A percentile compares a stretch with the other conserved stretches of the same genome.
These are phyloP conservation scores for Euphrasia arctica DNA, from an alignment of 305 asterid species.

Conservation along the genomic window DNA sequence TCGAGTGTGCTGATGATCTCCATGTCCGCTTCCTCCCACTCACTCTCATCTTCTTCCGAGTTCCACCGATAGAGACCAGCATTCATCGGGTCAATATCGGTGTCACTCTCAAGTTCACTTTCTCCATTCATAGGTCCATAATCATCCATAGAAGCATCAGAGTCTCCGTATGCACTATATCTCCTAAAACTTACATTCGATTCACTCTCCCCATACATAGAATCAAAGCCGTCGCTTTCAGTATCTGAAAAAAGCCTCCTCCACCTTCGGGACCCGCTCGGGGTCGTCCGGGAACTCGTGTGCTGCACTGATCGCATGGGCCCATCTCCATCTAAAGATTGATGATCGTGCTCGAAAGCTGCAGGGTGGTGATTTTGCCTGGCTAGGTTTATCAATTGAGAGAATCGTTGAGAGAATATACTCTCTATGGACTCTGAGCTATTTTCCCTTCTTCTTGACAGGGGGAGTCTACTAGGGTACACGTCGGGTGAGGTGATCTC, in stretches of 20 bases:
- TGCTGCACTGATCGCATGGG: conserved; percentile 34
- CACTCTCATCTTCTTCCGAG: conserved; percentile 57
- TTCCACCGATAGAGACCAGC: conserved; percentile 76
- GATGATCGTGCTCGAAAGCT: conserved; percentile 41
- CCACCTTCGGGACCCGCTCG: conserved; percentile 67
- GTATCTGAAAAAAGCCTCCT: conserved; percentile 65
- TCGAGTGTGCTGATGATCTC: conserved; percentile 38
- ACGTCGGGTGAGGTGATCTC: conserved; percentile 50
- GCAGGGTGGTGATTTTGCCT: conserved; percentile 51
- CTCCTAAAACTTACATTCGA: conserved; percentile 66
- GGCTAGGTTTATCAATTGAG: conserved; percentile 44
- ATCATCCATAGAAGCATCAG: conserved; percentile 69
- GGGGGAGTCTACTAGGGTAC: conserved; percentile 34
- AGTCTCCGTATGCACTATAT: conserved; percentile 58
- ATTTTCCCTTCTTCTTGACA: conserved; percentile 43
- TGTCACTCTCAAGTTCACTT: conserved; percentile 63
- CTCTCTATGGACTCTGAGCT: conserved; percentile 67
- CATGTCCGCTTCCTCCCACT: conserved; percentile 58
- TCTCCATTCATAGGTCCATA: conserved; percentile 42
- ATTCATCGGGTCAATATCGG: conserved; percentile 93
- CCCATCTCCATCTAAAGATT: conserved; percentile 44
- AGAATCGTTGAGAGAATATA: conserved; percentile 58
- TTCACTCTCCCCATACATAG: conserved; percentile 69
- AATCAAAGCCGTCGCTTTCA: conserved; percentile 83
- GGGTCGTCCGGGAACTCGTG: conserved; percentile 52